Evolutionary conservation across 345 rosid genomes (phyloP), one percentile per base, ranked within the genome.

Genomic region (Aethionema arabicum): DNA sequence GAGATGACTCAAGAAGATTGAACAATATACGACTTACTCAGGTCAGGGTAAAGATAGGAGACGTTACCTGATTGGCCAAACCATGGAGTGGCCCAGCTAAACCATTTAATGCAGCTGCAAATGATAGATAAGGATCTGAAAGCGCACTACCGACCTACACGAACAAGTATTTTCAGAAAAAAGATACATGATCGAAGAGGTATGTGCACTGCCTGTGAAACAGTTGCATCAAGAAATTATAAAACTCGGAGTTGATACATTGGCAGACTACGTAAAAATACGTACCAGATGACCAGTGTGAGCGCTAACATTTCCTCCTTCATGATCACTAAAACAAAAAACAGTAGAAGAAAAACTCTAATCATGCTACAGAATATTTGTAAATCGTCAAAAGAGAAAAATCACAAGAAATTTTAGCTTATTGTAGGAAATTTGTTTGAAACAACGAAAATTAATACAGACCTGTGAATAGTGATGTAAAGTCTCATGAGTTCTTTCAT

Each of bases 31-130:
- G 5, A 32, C 30, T 15, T 16, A 14, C 40, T 5, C 33, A 47
- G 15, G 11, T 5, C 33, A 47, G 15, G 11, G 37, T 29, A 50
- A 57, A 54, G 13, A 52, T 3, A 46, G 21, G 43, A 42, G n/a
- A 56, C 41, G n/a, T 40, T 75, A 95, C 99, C 99, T 95, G 99
- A 83, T 95, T 90, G 54, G 99, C 96, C 87, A 95, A 78, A 71
- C 99, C 97, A 77, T 95, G 99, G 40, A 95, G 97, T 44, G 99
- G 99, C 51, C 99, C 97, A 76, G 96, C 95, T 71, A 95, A 90
- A 67, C 99, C 99, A 74, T 90, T 95, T 72, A 95, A 68, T 31
- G 97, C 99, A 67, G 95, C 99, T 3, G 96, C 95, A 82, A 87
- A 95, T 36, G 97, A 95, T 65, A 95, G 97, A 77, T 90, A 90